These are phyloP conservation scores for Ogataea neopini DNA, from an alignment of 805 yeast species.

Conservation along the genomic window DNA sequence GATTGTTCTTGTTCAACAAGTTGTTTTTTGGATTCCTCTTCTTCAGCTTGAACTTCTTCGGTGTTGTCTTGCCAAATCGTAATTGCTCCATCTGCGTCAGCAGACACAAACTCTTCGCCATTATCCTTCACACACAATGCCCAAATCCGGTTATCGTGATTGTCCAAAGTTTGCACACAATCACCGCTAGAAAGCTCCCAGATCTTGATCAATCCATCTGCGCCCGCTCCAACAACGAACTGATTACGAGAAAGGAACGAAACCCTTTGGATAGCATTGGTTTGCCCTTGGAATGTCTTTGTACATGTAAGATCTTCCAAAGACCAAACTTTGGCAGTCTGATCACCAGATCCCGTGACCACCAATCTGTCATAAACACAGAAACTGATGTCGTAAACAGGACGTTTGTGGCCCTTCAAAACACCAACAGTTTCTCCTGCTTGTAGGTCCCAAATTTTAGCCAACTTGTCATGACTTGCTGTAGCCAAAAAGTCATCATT, in stretches of 20 bases:
- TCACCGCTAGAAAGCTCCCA: constrained; percentile 85
- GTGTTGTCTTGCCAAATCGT: constrained; percentile 89
- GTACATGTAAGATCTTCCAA: constrained; percentile 71
- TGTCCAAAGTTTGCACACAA: constrained; percentile 78
- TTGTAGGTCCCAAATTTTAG: constrained; percentile 83
- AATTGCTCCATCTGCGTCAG: constrained; percentile 94
- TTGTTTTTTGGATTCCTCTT: constrained; percentile 52
- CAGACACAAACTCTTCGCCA: constrained; percentile 72
- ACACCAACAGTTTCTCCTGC: constrained; percentile 88
- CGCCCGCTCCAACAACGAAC: constrained; percentile 79
- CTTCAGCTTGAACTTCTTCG: constrained; percentile 60
- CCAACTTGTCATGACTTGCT: constrained; percentile 91
- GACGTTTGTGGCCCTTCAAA: constrained; percentile 88
- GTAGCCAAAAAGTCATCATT: constrained; percentile 87
- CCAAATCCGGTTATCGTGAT: constrained; percentile 95
- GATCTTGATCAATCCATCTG: constrained; percentile 89
- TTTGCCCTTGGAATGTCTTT: constrained; percentile 90
- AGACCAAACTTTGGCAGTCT: constrained; percentile 87
- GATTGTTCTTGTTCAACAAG: constrained; percentile 88
- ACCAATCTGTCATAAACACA: constrained; percentile 75
- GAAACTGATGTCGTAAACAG: constrained; percentile 89
- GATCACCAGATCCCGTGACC: constrained; percentile 90
- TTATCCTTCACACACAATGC: constrained; percentile 68
- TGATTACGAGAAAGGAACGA: constrained; percentile 64
- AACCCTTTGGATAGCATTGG: constrained; percentile 87